phyloP scores from a whole-genome alignment of 805 yeast genomes.

The Grigorovia transvaalensis region DNA sequence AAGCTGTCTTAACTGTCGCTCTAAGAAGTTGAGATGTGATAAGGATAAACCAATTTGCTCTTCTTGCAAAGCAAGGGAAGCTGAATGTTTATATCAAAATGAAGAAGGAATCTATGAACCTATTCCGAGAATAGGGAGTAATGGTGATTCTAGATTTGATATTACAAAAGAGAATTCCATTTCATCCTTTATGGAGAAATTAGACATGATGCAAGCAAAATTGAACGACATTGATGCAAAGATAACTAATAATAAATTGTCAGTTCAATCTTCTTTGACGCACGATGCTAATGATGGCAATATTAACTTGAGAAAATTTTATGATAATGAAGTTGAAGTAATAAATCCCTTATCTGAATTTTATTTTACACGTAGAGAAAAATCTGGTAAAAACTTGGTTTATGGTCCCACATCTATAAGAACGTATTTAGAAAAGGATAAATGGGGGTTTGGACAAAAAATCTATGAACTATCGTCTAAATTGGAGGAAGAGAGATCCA shows the following conservation, averaged over 20 bases:
- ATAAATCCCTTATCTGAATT: conserved; percentile 3
- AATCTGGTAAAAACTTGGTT: conserved; percentile 13
- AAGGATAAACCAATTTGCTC: conserved; percentile 22
- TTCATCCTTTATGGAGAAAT: not conserved
- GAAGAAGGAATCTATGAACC: not conserved
- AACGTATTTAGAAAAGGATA: conserved; percentile 9
- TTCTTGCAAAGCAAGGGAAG: conserved; percentile 14
- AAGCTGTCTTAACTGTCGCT: conserved; percentile 22
- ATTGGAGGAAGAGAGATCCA: conserved; percentile 17
- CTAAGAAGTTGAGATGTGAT: conserved; percentile 23
- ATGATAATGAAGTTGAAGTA: not conserved
- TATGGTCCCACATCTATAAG: conserved; percentile 27
- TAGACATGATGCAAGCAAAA: not conserved
- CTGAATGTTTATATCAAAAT: conserved; percentile 12
- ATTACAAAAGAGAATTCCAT: not conserved
- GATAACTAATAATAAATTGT: no score
- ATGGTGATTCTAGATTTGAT: not conserved
- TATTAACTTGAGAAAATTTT: not conserved
- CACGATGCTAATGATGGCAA: not conserved
- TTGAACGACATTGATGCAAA: not conserved
- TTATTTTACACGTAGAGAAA: not conserved
- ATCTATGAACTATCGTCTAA: conserved; percentile 15
- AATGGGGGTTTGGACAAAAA: conserved; percentile 12
- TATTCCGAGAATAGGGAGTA: not conserved
- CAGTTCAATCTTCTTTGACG: not conserved